phyloP scores from a whole-genome alignment of 2,329 filamentous ascomycete genomes.

The Fusarium guadeloupense region DNA sequence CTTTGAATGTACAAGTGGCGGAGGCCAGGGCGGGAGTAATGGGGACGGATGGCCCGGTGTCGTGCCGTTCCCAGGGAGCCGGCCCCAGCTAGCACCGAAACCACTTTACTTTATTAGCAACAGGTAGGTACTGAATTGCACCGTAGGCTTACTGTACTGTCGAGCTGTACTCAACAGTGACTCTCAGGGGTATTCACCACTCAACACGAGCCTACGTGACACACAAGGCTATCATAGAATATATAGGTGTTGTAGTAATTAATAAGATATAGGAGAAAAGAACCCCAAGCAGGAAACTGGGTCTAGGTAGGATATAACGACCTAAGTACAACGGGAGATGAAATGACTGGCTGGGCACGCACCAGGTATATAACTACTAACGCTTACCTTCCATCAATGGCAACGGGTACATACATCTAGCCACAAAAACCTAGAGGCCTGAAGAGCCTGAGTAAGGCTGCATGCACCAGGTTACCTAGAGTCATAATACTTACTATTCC shows the following conservation, averaged over 20 bases:
- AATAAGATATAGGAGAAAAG: neutral
- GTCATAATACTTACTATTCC: neutral
- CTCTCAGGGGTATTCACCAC: neutral
- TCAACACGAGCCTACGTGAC: too few relatives aligned
- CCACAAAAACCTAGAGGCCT: conserved; percentile 6
- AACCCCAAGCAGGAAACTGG: conserved; percentile 14
- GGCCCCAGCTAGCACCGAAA: conserved; percentile 42
- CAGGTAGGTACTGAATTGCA: conserved; percentile 14
- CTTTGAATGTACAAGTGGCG: conserved; percentile 42
- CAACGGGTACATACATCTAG: conserved; percentile 9
- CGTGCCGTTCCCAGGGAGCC: conserved; percentile 51
- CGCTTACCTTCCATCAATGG: neutral
- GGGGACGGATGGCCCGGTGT: conserved; percentile 52
- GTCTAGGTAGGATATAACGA: conserved; percentile 20
- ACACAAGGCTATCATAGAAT: neutral
- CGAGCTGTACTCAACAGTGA: too few relatives aligned
- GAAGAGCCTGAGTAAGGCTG: conserved; percentile 1
- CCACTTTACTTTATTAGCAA: conserved; percentile 6
- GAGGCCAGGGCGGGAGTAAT: conserved; percentile 49
- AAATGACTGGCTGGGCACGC: conserved; percentile 30
- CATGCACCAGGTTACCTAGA: neutral
- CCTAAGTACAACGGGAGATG: conserved; percentile 17
- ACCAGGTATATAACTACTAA: conserved; percentile 18
- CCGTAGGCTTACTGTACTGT: conserved; percentile 11
- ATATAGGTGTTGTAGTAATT: neutral